Conservation (phyloP, 169 alveolate species). For the Eimeria zaria region DNA sequence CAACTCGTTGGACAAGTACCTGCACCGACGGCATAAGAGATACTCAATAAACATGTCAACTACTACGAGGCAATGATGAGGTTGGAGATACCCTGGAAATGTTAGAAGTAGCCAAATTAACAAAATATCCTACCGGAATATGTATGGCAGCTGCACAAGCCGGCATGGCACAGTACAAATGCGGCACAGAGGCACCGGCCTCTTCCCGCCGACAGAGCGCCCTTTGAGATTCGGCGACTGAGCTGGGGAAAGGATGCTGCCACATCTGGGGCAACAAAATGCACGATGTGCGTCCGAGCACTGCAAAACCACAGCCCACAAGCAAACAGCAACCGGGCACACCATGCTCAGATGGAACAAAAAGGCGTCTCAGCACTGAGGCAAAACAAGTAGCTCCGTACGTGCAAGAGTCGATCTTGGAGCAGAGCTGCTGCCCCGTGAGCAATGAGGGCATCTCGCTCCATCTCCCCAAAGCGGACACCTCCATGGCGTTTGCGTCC, state of each 20-base stretch:
- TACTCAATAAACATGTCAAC: neutral
- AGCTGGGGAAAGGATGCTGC: slow-evolving; percentile 94
- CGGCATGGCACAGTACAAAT: slow-evolving; percentile 86
- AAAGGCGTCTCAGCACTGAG: neutral
- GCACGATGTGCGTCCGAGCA: slow-evolving; percentile 99
- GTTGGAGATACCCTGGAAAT: neutral
- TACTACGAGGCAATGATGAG: neutral
- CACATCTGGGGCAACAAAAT: slow-evolving; percentile 99
- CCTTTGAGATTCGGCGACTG: slow-evolving; percentile 47
- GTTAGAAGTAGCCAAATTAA: neutral
- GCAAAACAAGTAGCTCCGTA: neutral
- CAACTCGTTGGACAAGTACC: slow-evolving; percentile 84
- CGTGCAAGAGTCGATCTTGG: slow-evolving; percentile 98
- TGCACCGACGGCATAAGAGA: neutral
- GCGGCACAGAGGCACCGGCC: slow-evolving; percentile 84
- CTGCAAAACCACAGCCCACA: slow-evolving; percentile 77
- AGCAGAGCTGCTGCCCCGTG: slow-evolving; percentile 99
- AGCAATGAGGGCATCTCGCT: slow-evolving; percentile 99
- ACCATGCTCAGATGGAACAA: slow-evolving; percentile 91
- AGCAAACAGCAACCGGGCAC: neutral
- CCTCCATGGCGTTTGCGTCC: slow-evolving; percentile 99
- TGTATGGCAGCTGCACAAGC: slow-evolving; percentile 84
- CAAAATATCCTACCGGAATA: slow-evolving; percentile 80
- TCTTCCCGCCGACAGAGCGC: slow-evolving; percentile 83
- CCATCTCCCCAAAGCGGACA: slow-evolving; percentile 99